These are phyloP conservation scores for Mortierella sp. DNA, from an alignment of 371 early-diverging fungal genomes.

Conservation along the genomic window DNA sequence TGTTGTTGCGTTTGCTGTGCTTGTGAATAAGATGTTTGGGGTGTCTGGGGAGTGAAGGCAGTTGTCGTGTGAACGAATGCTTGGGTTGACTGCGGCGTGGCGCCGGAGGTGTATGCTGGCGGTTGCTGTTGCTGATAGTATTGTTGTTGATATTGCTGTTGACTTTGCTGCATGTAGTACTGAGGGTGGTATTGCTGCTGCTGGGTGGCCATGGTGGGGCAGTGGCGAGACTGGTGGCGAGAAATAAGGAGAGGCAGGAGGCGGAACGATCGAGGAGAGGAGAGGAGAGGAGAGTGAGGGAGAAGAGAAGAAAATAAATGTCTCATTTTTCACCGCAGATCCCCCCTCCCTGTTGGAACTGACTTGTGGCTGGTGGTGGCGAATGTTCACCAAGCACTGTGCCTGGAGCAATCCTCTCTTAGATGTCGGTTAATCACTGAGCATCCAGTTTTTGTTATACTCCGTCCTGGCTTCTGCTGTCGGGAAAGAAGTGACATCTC, in stretches of 20 bases:
- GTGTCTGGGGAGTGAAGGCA: too few relatives aligned
- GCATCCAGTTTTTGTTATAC: too few relatives aligned
- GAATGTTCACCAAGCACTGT: too few relatives aligned
- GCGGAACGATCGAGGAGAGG: too few relatives aligned
- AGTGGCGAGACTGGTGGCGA: not conserved
- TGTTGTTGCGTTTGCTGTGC: slow-evolving; percentile 10
- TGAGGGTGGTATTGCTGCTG: slow-evolving; percentile 14
- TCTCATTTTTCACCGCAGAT: too few relatives aligned
- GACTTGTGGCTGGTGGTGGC: too few relatives aligned
- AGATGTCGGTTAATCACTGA: too few relatives aligned
- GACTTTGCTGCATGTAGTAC: slow-evolving; percentile 5
- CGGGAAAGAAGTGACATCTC: too few relatives aligned
- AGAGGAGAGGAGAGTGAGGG: not conserved
- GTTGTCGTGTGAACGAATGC: too few relatives aligned
- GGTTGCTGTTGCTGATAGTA: slow-evolving; percentile 11
- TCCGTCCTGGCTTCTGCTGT: too few relatives aligned
- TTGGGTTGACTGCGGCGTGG: not conserved
- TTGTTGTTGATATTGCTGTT: slow-evolving; percentile 11
- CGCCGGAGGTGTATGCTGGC: not conserved
- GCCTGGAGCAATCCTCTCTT: too few relatives aligned
- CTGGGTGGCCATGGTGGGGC: slow-evolving; percentile 26
- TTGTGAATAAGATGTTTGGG: slow-evolving; percentile 5
- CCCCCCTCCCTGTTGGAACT: too few relatives aligned
- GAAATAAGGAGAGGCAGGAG: not conserved
- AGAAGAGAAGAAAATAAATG: not conserved